Percentiles rank a stretch among this genome's conserved stretches.
Evolutionary conservation across 768 basidiomycete species (phyloP).

Genomic region (Kwoniella mangroviensis): DNA sequence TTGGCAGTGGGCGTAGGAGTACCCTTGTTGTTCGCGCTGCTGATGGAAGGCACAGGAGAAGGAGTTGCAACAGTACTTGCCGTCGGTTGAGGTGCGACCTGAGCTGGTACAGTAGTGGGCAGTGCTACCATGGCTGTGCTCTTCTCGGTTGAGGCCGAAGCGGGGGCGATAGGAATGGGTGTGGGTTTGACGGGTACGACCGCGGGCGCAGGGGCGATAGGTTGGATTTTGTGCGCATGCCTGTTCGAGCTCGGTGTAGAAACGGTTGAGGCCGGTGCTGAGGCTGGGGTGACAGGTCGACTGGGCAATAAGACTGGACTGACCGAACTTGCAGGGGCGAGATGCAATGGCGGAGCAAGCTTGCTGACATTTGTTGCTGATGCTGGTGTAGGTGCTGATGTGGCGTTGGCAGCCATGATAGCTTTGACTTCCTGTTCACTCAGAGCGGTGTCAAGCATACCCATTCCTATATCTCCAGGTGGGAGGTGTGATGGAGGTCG

Average conservation of each 20-base stretch:
- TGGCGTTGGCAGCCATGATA: conserved; percentile 2
- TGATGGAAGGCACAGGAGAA: background rate
- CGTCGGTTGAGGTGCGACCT: background rate
- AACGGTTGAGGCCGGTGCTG: background rate
- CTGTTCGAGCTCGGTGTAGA: conserved; percentile 1
- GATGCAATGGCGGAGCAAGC: background rate
- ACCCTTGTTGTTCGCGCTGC: background rate
- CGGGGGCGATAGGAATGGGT: conserved; percentile 11
- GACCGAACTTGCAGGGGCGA: conserved; percentile 5
- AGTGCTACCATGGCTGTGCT: conserved; percentile 11
- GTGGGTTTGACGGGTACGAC: conserved; percentile 12
- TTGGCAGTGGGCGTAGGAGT: background rate
- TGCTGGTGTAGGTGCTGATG: background rate
- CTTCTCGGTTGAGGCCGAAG: conserved; percentile 6
- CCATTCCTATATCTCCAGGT: conserved; percentile 3
- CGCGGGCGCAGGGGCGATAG: conserved; percentile 17
- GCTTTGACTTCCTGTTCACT: conserved; percentile 29
- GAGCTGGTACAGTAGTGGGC: conserved; percentile 7
- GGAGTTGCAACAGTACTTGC: background rate
- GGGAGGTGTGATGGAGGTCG: conserved; percentile 2
- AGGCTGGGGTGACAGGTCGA: conserved; percentile 18
- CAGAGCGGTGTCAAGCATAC: conserved; percentile 21
- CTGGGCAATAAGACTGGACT: background rate
- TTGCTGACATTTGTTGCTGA: background rate
- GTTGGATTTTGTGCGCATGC: background rate